Base-by-base conservation (phyloP, 75 land plant species). In the Larix kaempferi region DNA sequence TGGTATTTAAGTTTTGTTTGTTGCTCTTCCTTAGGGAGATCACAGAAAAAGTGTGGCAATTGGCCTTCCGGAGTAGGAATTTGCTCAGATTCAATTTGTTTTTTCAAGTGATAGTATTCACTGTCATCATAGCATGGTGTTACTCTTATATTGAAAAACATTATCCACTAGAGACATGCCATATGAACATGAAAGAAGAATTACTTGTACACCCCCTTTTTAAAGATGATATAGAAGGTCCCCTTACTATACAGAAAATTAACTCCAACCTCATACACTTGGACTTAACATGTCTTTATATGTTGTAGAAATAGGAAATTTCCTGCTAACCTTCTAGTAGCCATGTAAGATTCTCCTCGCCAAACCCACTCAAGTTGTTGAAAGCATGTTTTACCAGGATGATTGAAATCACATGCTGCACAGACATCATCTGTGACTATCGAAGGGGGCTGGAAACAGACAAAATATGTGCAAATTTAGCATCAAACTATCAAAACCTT, bases 281-380 rank as follows among this genome's bases (percentile, higher is more conserved):
- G 19, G 33, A 4, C 66, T 14, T n/a, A 67, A 69, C 39, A 69
- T 69, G 49, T 13, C 35, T 41, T 69, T n/a, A 21, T n/a, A 59
- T 26, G 58, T 59, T 22, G 23, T 35, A 78, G 16, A 78, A 57
- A 23, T 17, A 14, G 39, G 52, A 57, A 54, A 23, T 3, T 26
- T 12, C 35, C 22, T 19, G 52, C 29, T 69, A 59, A 97, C 99
- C 99, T 95, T 82, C 85, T 91, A 80, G 89, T 97, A 44, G 91
- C 95, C 88, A 84, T 88, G 71, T 76, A 97, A 25, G 85, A 83
- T 78, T 97, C 99, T 57, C 99, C 99, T 78, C 99, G 91, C 99
- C 99, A 97, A 69, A 97, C 98, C 99, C 99, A 97, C 82, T 97
- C 98, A 86, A 97, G 89, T 63, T 91, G 90, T n/a, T 98, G 89